phyloP scores from a whole-genome alignment of 78 protist species.

The Isochrysis galbana region DNA sequence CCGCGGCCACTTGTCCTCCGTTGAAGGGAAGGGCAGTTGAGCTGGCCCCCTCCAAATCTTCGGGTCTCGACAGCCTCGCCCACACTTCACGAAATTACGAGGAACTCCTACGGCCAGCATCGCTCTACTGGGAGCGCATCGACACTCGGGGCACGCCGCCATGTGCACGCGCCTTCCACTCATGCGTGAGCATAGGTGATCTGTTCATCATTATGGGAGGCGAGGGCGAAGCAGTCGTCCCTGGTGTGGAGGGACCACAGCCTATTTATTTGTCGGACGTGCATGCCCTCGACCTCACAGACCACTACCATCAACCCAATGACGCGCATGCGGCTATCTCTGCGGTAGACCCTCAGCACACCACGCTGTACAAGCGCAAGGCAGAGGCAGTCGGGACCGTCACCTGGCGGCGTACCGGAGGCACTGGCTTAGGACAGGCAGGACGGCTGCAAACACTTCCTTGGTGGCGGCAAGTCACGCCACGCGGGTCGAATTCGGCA shows the following conservation, averaged over 20 bases:
- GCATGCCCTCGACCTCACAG: not conserved
- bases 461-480: too few relatives aligned
- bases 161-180: not conserved
- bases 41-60: too few relatives aligned
- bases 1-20: too few relatives aligned
- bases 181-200: not conserved
- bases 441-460: too few relatives aligned
- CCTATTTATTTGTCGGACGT: not conserved
- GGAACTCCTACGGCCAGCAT: too few relatives aligned
- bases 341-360: not conserved
- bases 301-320: not conserved
- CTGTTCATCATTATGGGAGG: not conserved
- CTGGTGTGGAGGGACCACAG: not conserved
- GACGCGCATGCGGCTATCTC: not conserved
- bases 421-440: too few relatives aligned
- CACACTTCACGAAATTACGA: too few relatives aligned
- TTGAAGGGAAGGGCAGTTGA: too few relatives aligned
- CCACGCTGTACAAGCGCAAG: not conserved
- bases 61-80: too few relatives aligned
- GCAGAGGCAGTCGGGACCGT: not conserved
- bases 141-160: not conserved
- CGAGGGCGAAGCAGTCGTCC: not conserved
- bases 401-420: not conserved
- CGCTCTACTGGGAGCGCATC: not conserved
- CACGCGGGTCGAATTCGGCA: too few relatives aligned